These are phyloP conservation scores for Blastobotrys attinorum DNA, from an alignment of 805 yeast species.

Conservation along the genomic window DNA sequence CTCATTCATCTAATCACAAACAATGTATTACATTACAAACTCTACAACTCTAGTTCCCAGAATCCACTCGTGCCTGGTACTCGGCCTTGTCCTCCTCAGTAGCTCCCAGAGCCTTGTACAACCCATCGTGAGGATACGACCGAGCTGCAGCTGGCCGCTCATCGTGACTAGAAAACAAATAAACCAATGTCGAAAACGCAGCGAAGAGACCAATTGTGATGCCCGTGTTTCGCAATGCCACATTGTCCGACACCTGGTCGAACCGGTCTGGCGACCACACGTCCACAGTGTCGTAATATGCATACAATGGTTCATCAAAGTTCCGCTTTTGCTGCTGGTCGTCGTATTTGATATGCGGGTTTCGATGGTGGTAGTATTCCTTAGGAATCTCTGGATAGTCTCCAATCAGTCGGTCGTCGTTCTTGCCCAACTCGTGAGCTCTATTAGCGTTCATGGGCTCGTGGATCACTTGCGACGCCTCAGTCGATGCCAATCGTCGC, in stretches of 20 bases:
- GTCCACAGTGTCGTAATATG: conserved; percentile 57
- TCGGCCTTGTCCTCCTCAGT: conserved; percentile 27
- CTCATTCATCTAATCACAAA: background rate
- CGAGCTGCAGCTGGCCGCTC: conserved; percentile 72
- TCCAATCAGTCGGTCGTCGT: conserved; percentile 20
- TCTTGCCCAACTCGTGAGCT: conserved; percentile 1
- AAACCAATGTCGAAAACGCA: conserved; percentile 36
- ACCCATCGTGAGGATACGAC: conserved; percentile 66
- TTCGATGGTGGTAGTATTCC: conserved; percentile 54
- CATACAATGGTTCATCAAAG: conserved; percentile 48
- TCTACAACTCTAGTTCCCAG: background rate
- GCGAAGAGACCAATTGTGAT: conserved; percentile 45
- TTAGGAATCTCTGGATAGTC: conserved; percentile 59
- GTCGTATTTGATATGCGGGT: conserved; percentile 67
- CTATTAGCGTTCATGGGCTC: conserved; percentile 4
- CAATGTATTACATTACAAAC: background rate
- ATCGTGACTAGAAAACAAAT: conserved; percentile 47
- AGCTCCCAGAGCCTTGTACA: conserved; percentile 69
- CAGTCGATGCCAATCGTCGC: conserved; percentile 1
- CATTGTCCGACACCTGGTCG: conserved; percentile 48
- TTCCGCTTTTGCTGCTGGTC: conserved; percentile 78
- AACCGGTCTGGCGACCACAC: conserved; percentile 82
- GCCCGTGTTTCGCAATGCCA: conserved; percentile 53
- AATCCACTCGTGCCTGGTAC: conserved; percentile 21
- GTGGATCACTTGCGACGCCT: background rate